Percentiles rank a stretch among this genome's conserved stretches.
Conservation (phyloP, 495 filamentous ascomycete genomes). For the Tricharina praecox region DNA sequence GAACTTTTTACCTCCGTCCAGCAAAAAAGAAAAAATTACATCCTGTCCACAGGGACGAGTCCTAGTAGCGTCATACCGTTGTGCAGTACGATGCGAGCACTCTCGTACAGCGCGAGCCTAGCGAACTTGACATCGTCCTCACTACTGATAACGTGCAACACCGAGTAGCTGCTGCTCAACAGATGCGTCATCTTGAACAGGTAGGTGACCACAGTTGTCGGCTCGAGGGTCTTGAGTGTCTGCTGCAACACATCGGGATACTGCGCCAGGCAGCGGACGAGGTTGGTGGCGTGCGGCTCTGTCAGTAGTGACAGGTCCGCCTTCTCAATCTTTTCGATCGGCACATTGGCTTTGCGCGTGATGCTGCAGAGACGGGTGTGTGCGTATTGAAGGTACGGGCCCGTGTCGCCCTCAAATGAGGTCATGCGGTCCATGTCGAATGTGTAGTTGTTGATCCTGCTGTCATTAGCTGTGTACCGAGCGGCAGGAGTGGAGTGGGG, state of each 20-base stretch:
- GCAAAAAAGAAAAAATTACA: slow-evolving; percentile 1
- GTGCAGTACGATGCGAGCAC: slow-evolving; percentile 56
- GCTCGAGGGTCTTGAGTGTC: slow-evolving; percentile 47
- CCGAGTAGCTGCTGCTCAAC: slow-evolving; percentile 68
- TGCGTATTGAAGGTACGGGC: slow-evolving; percentile 53
- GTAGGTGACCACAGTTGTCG: slow-evolving; percentile 56
- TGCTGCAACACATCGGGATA: slow-evolving; percentile 49
- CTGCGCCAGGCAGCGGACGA: slow-evolving; percentile 43
- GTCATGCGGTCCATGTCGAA: slow-evolving; percentile 51
- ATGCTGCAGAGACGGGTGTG: slow-evolving; percentile 49
- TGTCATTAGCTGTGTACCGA: background rate
- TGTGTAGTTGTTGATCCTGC: slow-evolving; percentile 44
- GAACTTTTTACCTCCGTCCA: background rate
- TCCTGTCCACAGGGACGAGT: slow-evolving; percentile 56
- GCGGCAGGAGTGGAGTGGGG: background rate
- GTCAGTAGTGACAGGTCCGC: slow-evolving; percentile 42
- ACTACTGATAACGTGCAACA: slow-evolving; percentile 61
- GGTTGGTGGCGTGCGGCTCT: slow-evolving; percentile 42
- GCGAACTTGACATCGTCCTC: slow-evolving; percentile 54
- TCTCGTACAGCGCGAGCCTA: slow-evolving; percentile 66
- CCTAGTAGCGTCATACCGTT: slow-evolving; percentile 77
- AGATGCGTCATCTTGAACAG: slow-evolving; percentile 79
- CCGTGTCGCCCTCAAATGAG: slow-evolving; percentile 53
- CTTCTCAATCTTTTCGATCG: slow-evolving; percentile 34
- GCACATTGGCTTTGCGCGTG: slow-evolving; percentile 32